Base-by-base conservation (phyloP, 495 filamentous ascomycete genomes). In the Penicillium psychrofluorescens region DNA sequence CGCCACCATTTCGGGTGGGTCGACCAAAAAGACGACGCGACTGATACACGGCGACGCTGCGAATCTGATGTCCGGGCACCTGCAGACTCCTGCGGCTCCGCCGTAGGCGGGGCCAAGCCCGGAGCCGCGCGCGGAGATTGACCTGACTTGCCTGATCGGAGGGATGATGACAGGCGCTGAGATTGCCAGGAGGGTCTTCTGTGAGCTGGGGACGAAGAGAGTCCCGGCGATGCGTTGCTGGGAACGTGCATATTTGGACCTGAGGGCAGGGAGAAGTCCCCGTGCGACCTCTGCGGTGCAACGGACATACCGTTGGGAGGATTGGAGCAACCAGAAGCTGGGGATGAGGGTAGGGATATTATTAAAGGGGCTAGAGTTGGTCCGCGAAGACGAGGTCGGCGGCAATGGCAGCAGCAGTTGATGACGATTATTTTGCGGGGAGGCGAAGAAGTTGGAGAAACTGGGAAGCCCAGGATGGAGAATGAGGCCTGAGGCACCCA, bases 1-100 rank as follows among this genome's bases (percentile, higher is more conserved):
- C 64, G 76, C 78, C 79, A 86, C 81, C 82, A 85, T 59, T 64
- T 68, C 15, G 56, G 43, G 35, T 49, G 33, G 11, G 48, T 35
- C 12, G 46, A 50, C 9, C 45, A 48, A 4, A 39, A 35, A 5
- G 58, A 53, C 2, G 52, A 40, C 2, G 53, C 36, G 5, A 35
- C 42, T 7, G 53, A 49, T 8, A 45, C 30, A 22, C 46, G 48
- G 34, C 41, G 22, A 22, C 4, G 45, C 29, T 33, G 29, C 10
- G 43, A 33, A n/a, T 46, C 36, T 11, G 22, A 22, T 4, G 22
- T 22, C 22, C 22, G 2, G 22, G 44, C 45, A 29, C 16, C 35
- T 2, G 42, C 32, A 11, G 45, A 36, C 12, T 45, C 43, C 12
- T 49, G 54, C 35, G 38, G 48, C 22, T 40, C 39, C 7, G 44